Evolutionary conservation across 345 rosid genomes (phyloP).

Genomic region (Durio zibethinus): DNA sequence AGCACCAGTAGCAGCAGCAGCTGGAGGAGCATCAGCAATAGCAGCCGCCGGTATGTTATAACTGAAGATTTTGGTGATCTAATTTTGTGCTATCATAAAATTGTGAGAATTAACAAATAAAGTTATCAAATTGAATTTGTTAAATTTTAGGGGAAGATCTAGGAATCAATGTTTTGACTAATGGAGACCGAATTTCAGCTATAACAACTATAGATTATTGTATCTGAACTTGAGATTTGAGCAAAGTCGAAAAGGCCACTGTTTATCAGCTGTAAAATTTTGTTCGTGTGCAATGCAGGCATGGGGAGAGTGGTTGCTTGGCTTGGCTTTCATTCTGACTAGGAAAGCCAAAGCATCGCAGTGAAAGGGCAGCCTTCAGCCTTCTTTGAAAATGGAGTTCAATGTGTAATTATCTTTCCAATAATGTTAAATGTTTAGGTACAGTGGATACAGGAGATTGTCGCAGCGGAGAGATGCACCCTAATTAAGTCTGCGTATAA

Average conservation of each 20-base stretch:
- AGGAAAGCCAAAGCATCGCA: slow-evolving; percentile 20
- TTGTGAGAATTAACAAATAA: background rate
- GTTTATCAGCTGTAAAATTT: slow-evolving; percentile 2
- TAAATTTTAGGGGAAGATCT: background rate
- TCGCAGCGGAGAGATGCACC: background rate
- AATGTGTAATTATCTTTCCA: slow-evolving; percentile 17
- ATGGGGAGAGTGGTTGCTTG: slow-evolving; percentile 44
- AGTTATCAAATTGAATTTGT: background rate
- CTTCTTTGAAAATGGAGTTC: background rate
- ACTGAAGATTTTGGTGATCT: background rate
- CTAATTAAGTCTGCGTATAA: background rate
- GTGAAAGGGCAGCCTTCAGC: background rate
- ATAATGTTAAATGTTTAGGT: slow-evolving; percentile 10
- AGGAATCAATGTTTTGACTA: background rate
- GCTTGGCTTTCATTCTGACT: slow-evolving; percentile 35
- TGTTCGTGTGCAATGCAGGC: slow-evolving; percentile 34
- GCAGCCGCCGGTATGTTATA: slow-evolving; percentile 35
- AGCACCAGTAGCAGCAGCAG: slow-evolving; percentile 45
- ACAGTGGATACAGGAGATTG: slow-evolving; percentile 2
- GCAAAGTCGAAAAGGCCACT: background rate
- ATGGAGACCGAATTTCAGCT: too few relatives aligned
- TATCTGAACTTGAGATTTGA: background rate
- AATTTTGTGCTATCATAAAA: background rate
- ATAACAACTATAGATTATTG: background rate
- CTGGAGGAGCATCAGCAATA: slow-evolving; percentile 24